Evolutionary conservation across 78 protist genomes (phyloP).

Genomic region (Dictyostelium intermedium): DNA sequence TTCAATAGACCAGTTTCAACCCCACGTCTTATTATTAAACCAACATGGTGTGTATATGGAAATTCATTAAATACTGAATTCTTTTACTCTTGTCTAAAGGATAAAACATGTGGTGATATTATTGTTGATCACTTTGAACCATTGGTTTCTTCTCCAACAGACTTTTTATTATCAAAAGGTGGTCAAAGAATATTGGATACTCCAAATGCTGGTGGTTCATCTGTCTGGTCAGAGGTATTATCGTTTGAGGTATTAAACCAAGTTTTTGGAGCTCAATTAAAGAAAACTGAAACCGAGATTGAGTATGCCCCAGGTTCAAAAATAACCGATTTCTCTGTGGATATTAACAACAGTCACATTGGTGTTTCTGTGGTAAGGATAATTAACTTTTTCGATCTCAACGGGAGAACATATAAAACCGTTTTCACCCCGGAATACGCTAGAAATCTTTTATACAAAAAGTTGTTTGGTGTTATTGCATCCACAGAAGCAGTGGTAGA

Average conservation of each 20-base stretch:
- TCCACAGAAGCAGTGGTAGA: conserved; percentile 31
- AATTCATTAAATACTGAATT: conserved; percentile 25
- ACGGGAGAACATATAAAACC: conserved; percentile 55
- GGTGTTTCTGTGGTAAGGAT: conserved; percentile 78
- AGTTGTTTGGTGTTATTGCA: conserved; percentile 80
- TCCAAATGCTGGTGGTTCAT: conserved; percentile 87
- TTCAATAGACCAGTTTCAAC: conserved; percentile 38
- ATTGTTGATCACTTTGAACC: conserved; percentile 74
- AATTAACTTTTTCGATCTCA: conserved; percentile 76
- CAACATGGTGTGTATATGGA: conserved; percentile 77
- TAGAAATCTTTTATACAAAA: conserved; percentile 64
- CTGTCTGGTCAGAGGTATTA: conserved; percentile 85
- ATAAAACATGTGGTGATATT: conserved; percentile 53
- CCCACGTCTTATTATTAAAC: conserved; percentile 11
- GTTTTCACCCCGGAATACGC: conserved; percentile 72
- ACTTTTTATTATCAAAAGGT: conserved; percentile 48
- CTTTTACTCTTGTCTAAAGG: conserved; percentile 31
- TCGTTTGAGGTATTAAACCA: conserved; percentile 67
- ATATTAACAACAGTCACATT: conserved; percentile 53
- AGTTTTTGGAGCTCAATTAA: conserved; percentile 45
- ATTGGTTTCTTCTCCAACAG: conserved; percentile 23
- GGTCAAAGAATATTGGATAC: conserved; percentile 72
- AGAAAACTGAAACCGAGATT: conserved; percentile 77
- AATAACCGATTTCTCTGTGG: conserved; percentile 83
- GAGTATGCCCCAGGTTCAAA: conserved; percentile 70